Percentiles rank a stretch among this genome's conserved stretches.
Evolutionary conservation across 202 grass and related monocot species (phyloP).

Genomic region (Digitaria exilis): DNA sequence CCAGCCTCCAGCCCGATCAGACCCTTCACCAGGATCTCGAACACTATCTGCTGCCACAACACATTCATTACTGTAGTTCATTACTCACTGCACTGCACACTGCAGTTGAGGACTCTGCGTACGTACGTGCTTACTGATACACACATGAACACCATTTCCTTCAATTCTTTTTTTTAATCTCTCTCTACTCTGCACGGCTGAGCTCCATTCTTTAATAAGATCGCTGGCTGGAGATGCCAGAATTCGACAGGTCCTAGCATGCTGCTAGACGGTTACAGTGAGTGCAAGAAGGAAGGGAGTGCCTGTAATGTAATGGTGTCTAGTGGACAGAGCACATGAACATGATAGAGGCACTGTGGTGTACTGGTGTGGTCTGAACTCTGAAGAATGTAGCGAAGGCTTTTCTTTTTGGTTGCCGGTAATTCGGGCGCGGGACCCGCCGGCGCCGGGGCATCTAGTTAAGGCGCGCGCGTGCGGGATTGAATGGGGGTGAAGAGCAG

Average conservation of each 20-base stretch:
- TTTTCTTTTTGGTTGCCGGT: not conserved
- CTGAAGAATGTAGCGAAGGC: not conserved
- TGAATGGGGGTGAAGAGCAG: constrained; percentile 48
- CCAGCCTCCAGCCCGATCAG: constrained; percentile 90
- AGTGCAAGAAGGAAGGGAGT: not conserved
- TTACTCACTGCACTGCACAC: not conserved
- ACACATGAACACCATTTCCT: not conserved
- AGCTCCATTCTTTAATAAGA: not conserved
- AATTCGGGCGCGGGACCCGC: constrained; percentile 12
- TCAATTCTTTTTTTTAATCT: too few species aligned
- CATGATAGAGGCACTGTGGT: not conserved
- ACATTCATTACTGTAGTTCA: constrained; percentile 18
- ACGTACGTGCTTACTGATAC: too few species aligned
- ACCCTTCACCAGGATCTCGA: constrained; percentile 83
- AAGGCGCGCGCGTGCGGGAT: constrained; percentile 22
- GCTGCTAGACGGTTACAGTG: not conserved
- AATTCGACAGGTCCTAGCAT: not conserved
- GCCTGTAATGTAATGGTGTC: not conserved
- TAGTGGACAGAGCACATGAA: not conserved
- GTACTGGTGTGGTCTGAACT: not conserved
- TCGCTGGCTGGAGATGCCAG: not conserved
- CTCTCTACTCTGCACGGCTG: not conserved
- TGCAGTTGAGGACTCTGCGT: not conserved
- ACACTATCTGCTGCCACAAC: constrained; percentile 82
- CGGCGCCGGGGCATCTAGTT: not conserved